Base-by-base conservation (phyloP, 805 yeast genomes). In the Cyberlindnera samutprakarnensis region DNA sequence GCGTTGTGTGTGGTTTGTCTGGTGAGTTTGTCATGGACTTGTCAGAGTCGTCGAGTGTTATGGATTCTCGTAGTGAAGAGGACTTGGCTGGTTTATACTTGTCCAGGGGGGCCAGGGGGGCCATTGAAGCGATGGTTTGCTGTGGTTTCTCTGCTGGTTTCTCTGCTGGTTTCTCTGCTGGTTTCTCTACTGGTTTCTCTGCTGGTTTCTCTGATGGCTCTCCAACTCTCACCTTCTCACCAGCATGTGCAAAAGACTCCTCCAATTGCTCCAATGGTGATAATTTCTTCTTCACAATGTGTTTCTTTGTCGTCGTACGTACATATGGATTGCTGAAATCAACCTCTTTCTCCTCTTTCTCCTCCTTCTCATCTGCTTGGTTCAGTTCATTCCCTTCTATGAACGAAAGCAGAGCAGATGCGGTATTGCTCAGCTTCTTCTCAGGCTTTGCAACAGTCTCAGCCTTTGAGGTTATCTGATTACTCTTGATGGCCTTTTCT, bases 381-480 rank as follows among this genome's bases (percentile, higher is more conserved):
- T 34, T 36, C 4, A 21, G 41, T 8, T 45, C 49, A 7, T 46
- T 43, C n/a, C 45, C 47, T 21, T 61, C 64, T n/a, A 68, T 44
- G 26, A 68, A 51, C 4, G 74, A 66, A 26, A 70, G 47, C 29
- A 71, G 51, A 2, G 75, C 66, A 31, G 68, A 56, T 1, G 77
- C 77, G 0, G 76, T 64, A 22, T 58, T 61, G 39, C 72, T 68
- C 32, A 65, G 33, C 36, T 56, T 58, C 38, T 57, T 55, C 29
- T 28, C 36, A 35, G 11, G 27, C 10, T 24, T 14, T 10, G 8
- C 13, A 9, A 27, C 32, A 28, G 14, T 28, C 33, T 15, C 17
- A 14, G 4, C 18, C 24, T 18, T 20, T 23, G 6, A 6, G 10
- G 31, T 30, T 26, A 19, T 42, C 35, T 29, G 31, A 28, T n/a